Evolutionary conservation across 2,329 filamentous ascomycete species (phyloP), one percentile per base, ranked within the genome.

Genomic region (Colletotrichum navitas): DNA sequence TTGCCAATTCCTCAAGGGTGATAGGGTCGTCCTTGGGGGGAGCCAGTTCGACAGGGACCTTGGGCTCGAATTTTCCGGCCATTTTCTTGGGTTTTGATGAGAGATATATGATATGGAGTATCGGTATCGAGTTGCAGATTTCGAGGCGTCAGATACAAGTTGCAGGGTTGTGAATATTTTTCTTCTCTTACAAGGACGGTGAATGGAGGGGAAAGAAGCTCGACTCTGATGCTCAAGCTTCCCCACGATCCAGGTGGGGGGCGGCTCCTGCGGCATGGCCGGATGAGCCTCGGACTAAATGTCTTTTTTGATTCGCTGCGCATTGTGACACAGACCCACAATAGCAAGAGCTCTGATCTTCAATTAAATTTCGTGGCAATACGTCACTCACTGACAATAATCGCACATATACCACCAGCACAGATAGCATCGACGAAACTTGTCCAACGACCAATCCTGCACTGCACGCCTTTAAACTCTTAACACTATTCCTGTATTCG

Each of bases 21-120:
- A 99, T 98, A 47, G 89, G 88, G 77, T 98, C 95, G 79, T 94
- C 88, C 84, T 97, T 98, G 18, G 96, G 96, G 47, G 94, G 92
- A 69, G 92, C 87, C 71, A 99, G 89, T 68, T 91, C 83, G 72
- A 96, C 91, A 3, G 93, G 88, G 36, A 85, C 84, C 82, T 96
- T 97, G 54, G 94, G 94, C 80, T 93, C 92, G 77, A 97, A 97
- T 76, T 89, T 92, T 74, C 86, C 88, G 72, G 86, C 80, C 88
- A 90, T 91, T 73, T 69, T 81, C 29, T 34, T 36, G 52, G 26
- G 81, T 16, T n/a, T 43, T 11, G 18, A 12, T 47, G 59, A 32
- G 39, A 16, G 26, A 18, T 16, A 39, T 2, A 55, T 55, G 32
- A 5, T 34, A 29, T n/a, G 1, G 14, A 63, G 10, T 36, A 3